A percentile compares a stretch with the other conserved stretches of the same genome.
These are phyloP conservation scores for Barbatosphaeria neglecta DNA, from an alignment of 495 filamentous ascomycete genomes.

Conservation along the genomic window DNA sequence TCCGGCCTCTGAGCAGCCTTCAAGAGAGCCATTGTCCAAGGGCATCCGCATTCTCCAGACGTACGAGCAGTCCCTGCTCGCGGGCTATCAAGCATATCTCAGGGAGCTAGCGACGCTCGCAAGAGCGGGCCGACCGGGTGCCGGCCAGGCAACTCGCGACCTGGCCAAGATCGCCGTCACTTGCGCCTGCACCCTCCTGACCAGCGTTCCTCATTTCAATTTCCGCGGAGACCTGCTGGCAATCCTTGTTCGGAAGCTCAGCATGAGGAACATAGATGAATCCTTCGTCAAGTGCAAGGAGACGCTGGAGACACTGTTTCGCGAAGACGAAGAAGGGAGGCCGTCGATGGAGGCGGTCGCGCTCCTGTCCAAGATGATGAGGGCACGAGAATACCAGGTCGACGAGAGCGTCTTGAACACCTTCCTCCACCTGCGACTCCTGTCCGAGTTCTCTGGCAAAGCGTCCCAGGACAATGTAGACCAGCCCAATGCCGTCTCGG, in stretches of 20 bases:
- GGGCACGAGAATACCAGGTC: constrained; percentile 62
- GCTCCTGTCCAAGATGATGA: constrained; percentile 89
- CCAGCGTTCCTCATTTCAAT: constrained; percentile 88
- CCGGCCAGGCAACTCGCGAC: constrained; percentile 18
- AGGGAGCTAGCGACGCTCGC: constrained; percentile 53
- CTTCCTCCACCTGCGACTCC: constrained; percentile 78
- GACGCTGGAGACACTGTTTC: constrained; percentile 70
- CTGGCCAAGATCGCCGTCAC: constrained; percentile 65
- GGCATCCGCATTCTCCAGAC: constrained; percentile 70
- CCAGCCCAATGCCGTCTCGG: constrained; percentile 30
- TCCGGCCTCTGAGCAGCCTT: constrained; percentile 59
- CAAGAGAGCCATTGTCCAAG: constrained; percentile 72
- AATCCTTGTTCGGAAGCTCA: constrained; percentile 75
- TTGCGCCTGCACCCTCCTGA: constrained; percentile 70
- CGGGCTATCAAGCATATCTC: constrained; percentile 73
- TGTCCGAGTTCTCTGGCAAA: constrained; percentile 76
- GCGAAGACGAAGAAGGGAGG: constrained; percentile 77
- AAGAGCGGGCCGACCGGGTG: constrained; percentile 29
- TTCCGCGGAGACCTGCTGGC: constrained; percentile 77
- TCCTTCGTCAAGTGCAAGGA: constrained; percentile 70
- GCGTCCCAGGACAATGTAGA: constrained; percentile 65
- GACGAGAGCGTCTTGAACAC: constrained; percentile 81
- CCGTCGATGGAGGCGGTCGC: constrained; percentile 78
- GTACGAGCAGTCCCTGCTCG: constrained; percentile 75
- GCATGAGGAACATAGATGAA: constrained; percentile 50